Conservation (phyloP, 2,329 filamentous ascomycete species). For the Trichoderma gracile region DNA sequence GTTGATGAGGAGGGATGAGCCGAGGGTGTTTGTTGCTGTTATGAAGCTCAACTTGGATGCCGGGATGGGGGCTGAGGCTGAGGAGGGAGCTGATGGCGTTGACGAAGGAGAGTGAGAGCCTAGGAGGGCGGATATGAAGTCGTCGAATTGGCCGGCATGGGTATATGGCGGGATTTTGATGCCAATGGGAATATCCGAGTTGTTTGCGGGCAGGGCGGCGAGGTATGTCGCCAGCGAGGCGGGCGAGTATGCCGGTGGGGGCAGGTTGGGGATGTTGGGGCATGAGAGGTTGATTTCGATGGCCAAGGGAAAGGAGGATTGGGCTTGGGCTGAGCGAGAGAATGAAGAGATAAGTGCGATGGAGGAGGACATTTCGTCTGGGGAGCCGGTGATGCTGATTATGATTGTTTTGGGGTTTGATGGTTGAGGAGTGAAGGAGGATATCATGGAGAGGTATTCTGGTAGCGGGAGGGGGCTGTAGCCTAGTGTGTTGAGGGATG, state of each 20-base stretch:
- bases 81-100: too few species aligned
- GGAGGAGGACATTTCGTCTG: conserved; percentile 57
- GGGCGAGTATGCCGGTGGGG: conserved; percentile 69
- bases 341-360: conserved; percentile 50
- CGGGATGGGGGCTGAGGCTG: conserved; percentile 16
- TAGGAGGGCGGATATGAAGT: conserved; percentile 54
- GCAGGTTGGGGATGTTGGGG: conserved; percentile 68
- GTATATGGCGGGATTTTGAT: conserved; percentile 79
- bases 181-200: conserved; percentile 50
- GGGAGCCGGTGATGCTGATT: conserved; percentile 68
- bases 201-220: conserved; percentile 42
- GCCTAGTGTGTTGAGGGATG: conserved; percentile 69
- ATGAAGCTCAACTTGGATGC: conserved; percentile 59
- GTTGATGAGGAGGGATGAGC: conserved; percentile 62
- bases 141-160: conserved; percentile 63
- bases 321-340: conserved; percentile 38
- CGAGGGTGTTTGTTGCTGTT: conserved; percentile 72
- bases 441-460: conserved; percentile 58
- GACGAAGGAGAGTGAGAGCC: background rate
- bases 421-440: conserved; percentile 27
- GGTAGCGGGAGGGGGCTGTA: conserved; percentile 67
- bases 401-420: conserved; percentile 56
- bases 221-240: conserved; percentile 58
- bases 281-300: conserved; percentile 80
- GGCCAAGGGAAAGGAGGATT: conserved; percentile 52